phyloP scores from a whole-genome alignment of 1,284 basidiomycete species.

The Papiliotrema fonsecae region DNA sequence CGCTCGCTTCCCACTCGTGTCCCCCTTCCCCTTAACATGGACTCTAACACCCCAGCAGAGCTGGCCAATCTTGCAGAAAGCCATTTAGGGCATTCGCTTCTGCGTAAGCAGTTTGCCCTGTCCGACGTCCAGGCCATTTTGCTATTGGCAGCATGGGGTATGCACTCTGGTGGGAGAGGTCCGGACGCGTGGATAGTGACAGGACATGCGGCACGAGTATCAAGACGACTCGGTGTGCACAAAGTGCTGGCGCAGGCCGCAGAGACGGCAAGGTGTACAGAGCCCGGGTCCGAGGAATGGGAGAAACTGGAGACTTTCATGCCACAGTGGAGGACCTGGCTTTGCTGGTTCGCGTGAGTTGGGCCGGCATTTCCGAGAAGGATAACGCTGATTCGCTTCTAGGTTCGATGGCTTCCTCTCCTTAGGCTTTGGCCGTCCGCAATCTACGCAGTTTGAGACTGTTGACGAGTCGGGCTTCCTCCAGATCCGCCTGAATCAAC shows the following conservation, averaged over 20 bases:
- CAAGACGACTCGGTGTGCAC: constrained; percentile 26
- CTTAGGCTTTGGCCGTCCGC: constrained; percentile 32
- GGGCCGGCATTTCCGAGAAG: background rate
- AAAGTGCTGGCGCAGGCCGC: constrained; percentile 21
- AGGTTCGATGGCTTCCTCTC: constrained; percentile 33
- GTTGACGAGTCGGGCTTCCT: constrained; percentile 26
- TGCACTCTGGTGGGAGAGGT: constrained; percentile 28
- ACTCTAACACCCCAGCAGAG: constrained; percentile 14
- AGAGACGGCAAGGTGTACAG: constrained; percentile 14
- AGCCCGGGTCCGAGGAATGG: constrained; percentile 21
- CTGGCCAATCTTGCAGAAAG: constrained; percentile 34
- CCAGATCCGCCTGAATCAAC: constrained; percentile 18
- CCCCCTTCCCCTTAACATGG: too few species aligned
- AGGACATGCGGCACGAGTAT: constrained; percentile 30
- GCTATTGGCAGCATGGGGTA: constrained; percentile 36
- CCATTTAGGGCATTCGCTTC: constrained; percentile 32
- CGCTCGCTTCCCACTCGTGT: constrained; percentile 10
- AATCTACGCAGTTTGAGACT: constrained; percentile 25
- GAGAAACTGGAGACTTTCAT: constrained; percentile 23
- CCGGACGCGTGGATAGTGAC: constrained; percentile 39
- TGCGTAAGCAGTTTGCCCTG: constrained; percentile 35
- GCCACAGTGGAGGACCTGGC: constrained; percentile 34
- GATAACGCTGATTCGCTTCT: background rate
- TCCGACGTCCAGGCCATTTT: constrained; percentile 39
- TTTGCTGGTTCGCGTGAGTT: constrained; percentile 22